Evolutionary conservation across 2,329 filamentous ascomycete genomes (phyloP), one percentile per base, ranked within the genome.

Genomic region (Trichoderma oligosporum): DNA sequence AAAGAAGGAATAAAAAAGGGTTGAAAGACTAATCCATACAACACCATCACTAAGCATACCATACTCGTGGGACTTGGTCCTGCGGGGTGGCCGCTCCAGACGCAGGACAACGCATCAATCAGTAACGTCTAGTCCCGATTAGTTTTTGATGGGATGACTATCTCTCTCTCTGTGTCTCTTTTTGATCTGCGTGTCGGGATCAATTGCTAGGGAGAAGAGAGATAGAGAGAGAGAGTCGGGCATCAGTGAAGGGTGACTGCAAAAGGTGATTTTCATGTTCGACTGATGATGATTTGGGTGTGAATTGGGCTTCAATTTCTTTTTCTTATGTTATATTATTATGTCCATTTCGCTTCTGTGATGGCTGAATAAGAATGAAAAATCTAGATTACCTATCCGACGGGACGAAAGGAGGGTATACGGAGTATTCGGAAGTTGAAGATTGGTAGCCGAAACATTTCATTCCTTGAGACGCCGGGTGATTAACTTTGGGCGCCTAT

Each of bases 61-160:
- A n/a, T 36, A 8, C 41, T 55, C 41, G 18, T 18, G 4, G 51
- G 29, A 45, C n/a, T 42, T 24, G 16, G 29, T 18, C n/a, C n/a
- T 58, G 58, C 36, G 47, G 57, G 56, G 56, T 39, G 38, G 44
- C 31, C 38, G 18, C n/a, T 51, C 16, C 38, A 18, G 27, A 61
- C 54, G 60, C 60, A 62, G 53, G 59, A 61, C 60, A 62, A 62
- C 59, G 57, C 60, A 62, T 62, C 60, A 7, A 14, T n/a, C 38
- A 29, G 49, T 18, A 22, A 36, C 35, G 18, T 33, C 56, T 29
- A 42, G 48, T 44, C 35, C 56, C 42, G 24, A 46, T 55, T 55
- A 7, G 4, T 29, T 8, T 11, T 33, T 20, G 9, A n/a, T 11
- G 25, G 11, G 16, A 45, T 31, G 24, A 24, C 18, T 4, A 4